Evolutionary conservation across 345 rosid genomes (phyloP), one percentile per base, ranked within the genome.

Genomic region (Pugionium dolabratum): DNA sequence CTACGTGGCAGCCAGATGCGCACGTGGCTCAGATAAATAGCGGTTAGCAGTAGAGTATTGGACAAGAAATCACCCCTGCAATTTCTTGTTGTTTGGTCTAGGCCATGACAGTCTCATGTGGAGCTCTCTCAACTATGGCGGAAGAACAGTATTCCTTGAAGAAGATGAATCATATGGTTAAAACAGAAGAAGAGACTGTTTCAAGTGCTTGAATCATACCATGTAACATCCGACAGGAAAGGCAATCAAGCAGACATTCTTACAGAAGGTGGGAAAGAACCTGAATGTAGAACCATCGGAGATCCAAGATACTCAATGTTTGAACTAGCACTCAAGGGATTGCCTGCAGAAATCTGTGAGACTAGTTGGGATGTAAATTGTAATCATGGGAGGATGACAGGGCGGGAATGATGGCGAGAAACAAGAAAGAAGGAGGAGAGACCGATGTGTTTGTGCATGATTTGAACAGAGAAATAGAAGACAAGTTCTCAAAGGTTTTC

Each of bases 361-460:
- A 79, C 67, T 1, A 70, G 71, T 4, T 94, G 97, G 96, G 95
- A 94, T 18, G 18, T 18, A 18, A 18, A 18, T 18, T 66, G 60
- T 90, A 44, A 90, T 94, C 9, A 90, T 88, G 95, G 96, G 64
- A 84, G 99, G 71, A 18, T 88, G 99, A 84, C 78, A 86, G 95
- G 0, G 95, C 93, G 0, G 99, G 96, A 25, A 81, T 87, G 91
- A 88, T 87, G 91, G 97, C 90, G 1, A 78, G 99, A 76, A 86
- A 85, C 72, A 63, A 75, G 69, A 51, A 68, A n/a, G 55, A 10
- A 1, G 84, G 59, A 1, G 93, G 95, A 42, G 90, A 90, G 64
- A 94, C 92, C 0, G 83, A 94, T 44, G 87, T 88, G 65, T 88
- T 90, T 63, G 96, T 94, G 49, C 97, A 94, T 59, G 99, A 90